Base-by-base conservation (phyloP, 2,329 filamentous ascomycete species). In the Cordyceps cateniannulata region DNA sequence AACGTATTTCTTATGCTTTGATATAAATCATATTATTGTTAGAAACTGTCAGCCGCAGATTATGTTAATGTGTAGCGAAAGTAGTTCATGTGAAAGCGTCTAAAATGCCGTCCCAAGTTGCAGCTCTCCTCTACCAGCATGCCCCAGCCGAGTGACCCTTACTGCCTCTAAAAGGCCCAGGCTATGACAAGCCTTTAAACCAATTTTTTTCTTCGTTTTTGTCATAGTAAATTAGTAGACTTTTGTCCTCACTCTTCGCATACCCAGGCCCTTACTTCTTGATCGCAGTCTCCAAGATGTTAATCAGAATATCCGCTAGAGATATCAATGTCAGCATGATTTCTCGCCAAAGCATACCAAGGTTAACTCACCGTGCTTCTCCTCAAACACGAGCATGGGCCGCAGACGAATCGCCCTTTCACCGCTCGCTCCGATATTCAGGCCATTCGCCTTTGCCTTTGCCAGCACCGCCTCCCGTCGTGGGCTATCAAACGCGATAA, bases 401-500 rank as follows among this genome's bases (percentile, higher is more conserved):
- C 62, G 58, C 27, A 63, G 58, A 10, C 62, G 58, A 40, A 63
- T 60, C 4, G 62, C 51, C n/a, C 48, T 42, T 7, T 63, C 62
- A 14, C 62, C 62, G 25, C 58, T 63, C 14, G 51, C 62, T 6
- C 62, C 58, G 18, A 63, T 60, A 14, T 60, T 63, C 22, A 63
- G 22, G 14, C 62, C 62, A 12, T 44, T 32, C 1, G 57, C 47
- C 57, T 56, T 55, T 20, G 61, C 61, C 42, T 83, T 86, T 73
- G 77, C 83, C 64, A 96, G 75, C 76, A 96, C 89, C 71, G 88
- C 84, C 71, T 96, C 91, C 62, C 92, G 82, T 68, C 85, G 79
- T 58, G 90, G 90, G 70, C 84, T 89, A 73, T 97, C 93, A 80
- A 91, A 97, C 52, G 93, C 92, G 71, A 97, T 91, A 73, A 96